These are phyloP conservation scores for Thalassiosira mediterranea DNA, from an alignment of 352 stramenopile species.

Conservation along the genomic window DNA sequence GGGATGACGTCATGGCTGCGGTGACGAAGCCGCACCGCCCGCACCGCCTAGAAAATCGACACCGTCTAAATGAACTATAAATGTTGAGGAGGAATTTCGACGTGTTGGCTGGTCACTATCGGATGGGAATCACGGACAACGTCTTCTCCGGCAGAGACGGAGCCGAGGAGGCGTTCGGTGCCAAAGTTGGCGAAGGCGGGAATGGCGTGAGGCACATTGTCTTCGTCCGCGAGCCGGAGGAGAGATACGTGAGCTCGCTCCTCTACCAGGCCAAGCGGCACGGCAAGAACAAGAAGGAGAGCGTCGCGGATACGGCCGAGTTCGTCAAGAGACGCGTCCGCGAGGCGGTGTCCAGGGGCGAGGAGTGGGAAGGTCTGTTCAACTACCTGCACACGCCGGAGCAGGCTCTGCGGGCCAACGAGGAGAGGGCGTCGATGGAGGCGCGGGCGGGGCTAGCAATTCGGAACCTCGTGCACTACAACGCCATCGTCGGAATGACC, in stretches of 20 bases:
- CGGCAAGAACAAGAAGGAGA: constrained; percentile 24
- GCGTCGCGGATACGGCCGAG: constrained; percentile 15
- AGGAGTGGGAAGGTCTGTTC: constrained; percentile 38
- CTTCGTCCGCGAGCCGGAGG: constrained; percentile 56
- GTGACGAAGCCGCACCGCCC: too few species aligned
- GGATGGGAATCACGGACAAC: constrained; percentile 40
- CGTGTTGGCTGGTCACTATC: constrained; percentile 55
- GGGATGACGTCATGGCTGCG: too few species aligned
- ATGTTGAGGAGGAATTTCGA: constrained; percentile 51
- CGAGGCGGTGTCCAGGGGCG: neutral
- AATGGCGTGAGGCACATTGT: constrained; percentile 31
- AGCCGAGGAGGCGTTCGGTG: neutral
- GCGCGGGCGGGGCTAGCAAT: constrained; percentile 27
- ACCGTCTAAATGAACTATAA: too few species aligned
- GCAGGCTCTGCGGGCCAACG: constrained; percentile 13
- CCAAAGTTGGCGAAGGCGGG: neutral
- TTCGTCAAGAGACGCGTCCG: constrained; percentile 38
- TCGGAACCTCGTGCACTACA: constrained; percentile 62
- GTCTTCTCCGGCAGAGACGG: constrained; percentile 11
- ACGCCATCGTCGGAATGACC: constrained; percentile 59
- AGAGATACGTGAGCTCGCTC: constrained; percentile 51
- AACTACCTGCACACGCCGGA: constrained; percentile 58
- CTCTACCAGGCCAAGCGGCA: constrained; percentile 24
- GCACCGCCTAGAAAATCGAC: too few species aligned
- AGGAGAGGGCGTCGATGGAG: constrained; percentile 11